Evolutionary conservation across 768 basidiomycete species (phyloP).

Genomic region (Pleurotus platypus): DNA sequence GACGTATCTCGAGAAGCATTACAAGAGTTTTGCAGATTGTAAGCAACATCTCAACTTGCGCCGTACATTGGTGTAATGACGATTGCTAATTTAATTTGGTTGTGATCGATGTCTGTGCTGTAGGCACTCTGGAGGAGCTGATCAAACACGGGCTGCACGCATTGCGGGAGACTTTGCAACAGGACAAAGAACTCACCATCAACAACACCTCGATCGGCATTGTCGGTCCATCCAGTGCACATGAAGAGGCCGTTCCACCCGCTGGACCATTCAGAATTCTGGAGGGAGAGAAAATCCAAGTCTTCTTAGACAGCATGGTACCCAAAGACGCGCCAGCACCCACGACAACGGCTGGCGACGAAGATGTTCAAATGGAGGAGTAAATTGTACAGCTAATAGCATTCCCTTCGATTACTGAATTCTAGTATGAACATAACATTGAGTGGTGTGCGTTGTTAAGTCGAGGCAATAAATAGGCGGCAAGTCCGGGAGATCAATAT

Average conservation of each 20-base stretch:
- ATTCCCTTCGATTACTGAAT: too few relatives aligned
- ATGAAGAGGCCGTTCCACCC: slow-evolving; percentile 49
- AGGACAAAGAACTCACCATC: slow-evolving; percentile 92
- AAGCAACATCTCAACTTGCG: slow-evolving; percentile 24
- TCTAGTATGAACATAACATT: background rate
- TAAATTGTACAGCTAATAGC: slow-evolving; percentile 21
- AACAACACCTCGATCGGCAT: slow-evolving; percentile 96
- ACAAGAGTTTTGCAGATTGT: slow-evolving; percentile 85
- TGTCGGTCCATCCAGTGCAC: slow-evolving; percentile 65
- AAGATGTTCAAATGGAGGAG: slow-evolving; percentile 86
- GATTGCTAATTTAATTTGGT: background rate
- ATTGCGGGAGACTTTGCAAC: slow-evolving; percentile 93
- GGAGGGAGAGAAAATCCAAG: slow-evolving; percentile 75
- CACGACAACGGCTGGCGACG: slow-evolving; percentile 43
- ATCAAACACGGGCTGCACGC: slow-evolving; percentile 93
- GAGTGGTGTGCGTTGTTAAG: slow-evolving; percentile 9
- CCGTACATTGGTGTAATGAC: too few relatives aligned
- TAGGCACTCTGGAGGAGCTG: slow-evolving; percentile 83
- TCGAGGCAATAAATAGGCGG: background rate
- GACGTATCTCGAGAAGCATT: slow-evolving; percentile 96
- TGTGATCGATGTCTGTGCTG: background rate
- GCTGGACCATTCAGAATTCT: slow-evolving; percentile 79
- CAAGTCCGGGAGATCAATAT: slow-evolving; percentile 2
- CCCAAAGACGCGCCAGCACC: slow-evolving; percentile 47
- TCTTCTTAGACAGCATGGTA: slow-evolving; percentile 76